Evolutionary conservation across 2,329 filamentous ascomycete genomes (phyloP).

Genomic region (Triangularia verruculosa): DNA sequence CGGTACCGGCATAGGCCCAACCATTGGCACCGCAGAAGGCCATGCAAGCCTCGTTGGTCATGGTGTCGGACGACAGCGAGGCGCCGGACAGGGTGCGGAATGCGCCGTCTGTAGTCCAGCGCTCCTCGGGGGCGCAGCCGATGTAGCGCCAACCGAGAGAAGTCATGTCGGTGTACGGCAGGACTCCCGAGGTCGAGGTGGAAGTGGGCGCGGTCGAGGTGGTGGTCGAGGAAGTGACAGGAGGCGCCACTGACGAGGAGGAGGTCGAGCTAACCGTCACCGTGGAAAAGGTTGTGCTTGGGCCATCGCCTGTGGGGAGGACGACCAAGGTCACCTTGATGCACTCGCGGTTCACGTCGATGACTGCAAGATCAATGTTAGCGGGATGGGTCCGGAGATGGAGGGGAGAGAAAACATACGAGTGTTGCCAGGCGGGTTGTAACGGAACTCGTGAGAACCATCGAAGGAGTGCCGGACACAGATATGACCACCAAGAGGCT

Average conservation of each 20-base stretch:
- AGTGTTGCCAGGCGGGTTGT: slow-evolving; percentile 34
- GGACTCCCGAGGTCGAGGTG: slow-evolving; percentile 12
- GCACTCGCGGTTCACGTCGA: slow-evolving; percentile 27
- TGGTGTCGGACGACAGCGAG: slow-evolving; percentile 16
- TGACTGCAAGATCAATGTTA: slow-evolving; percentile 12
- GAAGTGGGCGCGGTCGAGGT: slow-evolving; percentile 4
- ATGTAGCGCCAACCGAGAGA: slow-evolving; percentile 27
- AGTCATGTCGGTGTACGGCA: slow-evolving; percentile 26
- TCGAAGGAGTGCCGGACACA: slow-evolving; percentile 33
- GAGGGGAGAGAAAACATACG: slow-evolving; percentile 24
- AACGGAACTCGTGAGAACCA: slow-evolving; percentile 35
- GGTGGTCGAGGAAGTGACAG: slow-evolving; percentile 5
- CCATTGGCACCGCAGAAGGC: slow-evolving; percentile 19
- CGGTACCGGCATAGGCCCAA: slow-evolving; percentile 25
- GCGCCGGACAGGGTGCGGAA: slow-evolving; percentile 27
- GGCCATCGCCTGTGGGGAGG: slow-evolving; percentile 12
- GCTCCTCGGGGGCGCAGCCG: slow-evolving; percentile 31
- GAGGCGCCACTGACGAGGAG: slow-evolving; percentile 2
- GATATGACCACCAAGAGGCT: slow-evolving; percentile 31
- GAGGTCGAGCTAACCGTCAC: slow-evolving; percentile 16
- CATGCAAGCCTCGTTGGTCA: slow-evolving; percentile 27
- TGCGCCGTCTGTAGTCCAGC: slow-evolving; percentile 24
- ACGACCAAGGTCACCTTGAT: slow-evolving; percentile 30
- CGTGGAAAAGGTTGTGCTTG: slow-evolving; percentile 16
- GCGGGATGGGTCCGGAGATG: neutral